Conservation (phyloP, 2,329 filamentous ascomycete genomes). For the Colletotrichum liaoningense region DNA sequence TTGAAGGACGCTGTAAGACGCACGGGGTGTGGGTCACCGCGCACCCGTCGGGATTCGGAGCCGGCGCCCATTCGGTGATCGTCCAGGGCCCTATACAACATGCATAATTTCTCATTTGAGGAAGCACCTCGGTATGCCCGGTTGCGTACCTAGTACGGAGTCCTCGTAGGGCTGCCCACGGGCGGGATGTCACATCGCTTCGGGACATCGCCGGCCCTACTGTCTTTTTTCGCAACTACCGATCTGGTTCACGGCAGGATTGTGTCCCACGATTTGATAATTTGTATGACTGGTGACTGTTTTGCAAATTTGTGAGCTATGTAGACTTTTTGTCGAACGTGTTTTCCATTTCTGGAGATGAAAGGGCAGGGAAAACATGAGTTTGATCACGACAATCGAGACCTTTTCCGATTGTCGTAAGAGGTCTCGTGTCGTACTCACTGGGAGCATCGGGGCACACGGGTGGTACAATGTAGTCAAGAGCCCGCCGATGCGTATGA, state of each 20-base stretch:
- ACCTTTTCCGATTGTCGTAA: too few species aligned
- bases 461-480: too few species aligned
- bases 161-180: background rate
- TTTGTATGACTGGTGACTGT: too few species aligned
- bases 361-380: too few species aligned
- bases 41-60: slow-evolving; percentile 19
- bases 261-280: background rate
- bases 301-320: too few species aligned
- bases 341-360: too few species aligned
- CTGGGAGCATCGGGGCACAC: too few species aligned
- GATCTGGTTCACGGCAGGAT: background rate
- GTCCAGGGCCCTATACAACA: background rate
- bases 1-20: background rate
- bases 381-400: too few species aligned
- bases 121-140: slow-evolving; percentile 16
- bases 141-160: background rate
- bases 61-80: slow-evolving; percentile 19
- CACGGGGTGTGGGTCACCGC: slow-evolving; percentile 3
- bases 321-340: too few species aligned
- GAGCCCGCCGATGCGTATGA: too few species aligned
- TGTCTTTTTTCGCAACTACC: background rate
- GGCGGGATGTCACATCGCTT: background rate
- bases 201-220: background rate
- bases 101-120: slow-evolving; percentile 28
- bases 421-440: too few species aligned